These are phyloP conservation scores for Pythium sp. DNA, from an alignment of 352 stramenopile genomes.

Conservation along the genomic window DNA sequence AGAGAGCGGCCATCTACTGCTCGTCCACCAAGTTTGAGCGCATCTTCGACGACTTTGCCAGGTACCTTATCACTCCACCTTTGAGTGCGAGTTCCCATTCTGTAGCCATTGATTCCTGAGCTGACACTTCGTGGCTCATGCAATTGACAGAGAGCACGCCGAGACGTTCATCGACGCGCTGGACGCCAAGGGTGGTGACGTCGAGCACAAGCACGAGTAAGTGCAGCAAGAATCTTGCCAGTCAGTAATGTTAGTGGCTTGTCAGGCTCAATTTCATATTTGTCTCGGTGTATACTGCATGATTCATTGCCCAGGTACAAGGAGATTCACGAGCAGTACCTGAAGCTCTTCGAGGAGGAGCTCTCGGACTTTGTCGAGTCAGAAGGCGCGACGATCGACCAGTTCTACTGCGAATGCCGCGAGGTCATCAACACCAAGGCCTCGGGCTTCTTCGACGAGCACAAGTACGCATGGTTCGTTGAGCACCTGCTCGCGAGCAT, in stretches of 20 bases:
- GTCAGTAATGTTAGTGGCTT: neutral
- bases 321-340: slow-evolving; percentile 68
- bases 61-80: slow-evolving; percentile 21
- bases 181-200: slow-evolving; percentile 59
- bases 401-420: slow-evolving; percentile 70
- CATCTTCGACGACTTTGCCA: slow-evolving; percentile 73
- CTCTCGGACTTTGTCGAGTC: slow-evolving; percentile 74
- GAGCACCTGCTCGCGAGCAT: slow-evolving; percentile 75
- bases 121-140: neutral
- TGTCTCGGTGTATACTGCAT: neutral
- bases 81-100: too few relatives aligned
- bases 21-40: slow-evolving; percentile 72
- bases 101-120: neutral
- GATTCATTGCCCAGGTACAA: slow-evolving; percentile 45
- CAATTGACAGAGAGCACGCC: slow-evolving; percentile 43
- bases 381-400: slow-evolving; percentile 55
- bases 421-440: slow-evolving; percentile 60
- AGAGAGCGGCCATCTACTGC: slow-evolving; percentile 66
- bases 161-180: slow-evolving; percentile 61
- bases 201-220: slow-evolving; percentile 79
- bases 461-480: slow-evolving; percentile 74
- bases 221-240: neutral
- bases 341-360: slow-evolving; percentile 70
- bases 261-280: neutral
- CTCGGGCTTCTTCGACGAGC: slow-evolving; percentile 65